Base-by-base conservation (phyloP, 1,284 basidiomycete species). In the Somion occarium region DNA sequence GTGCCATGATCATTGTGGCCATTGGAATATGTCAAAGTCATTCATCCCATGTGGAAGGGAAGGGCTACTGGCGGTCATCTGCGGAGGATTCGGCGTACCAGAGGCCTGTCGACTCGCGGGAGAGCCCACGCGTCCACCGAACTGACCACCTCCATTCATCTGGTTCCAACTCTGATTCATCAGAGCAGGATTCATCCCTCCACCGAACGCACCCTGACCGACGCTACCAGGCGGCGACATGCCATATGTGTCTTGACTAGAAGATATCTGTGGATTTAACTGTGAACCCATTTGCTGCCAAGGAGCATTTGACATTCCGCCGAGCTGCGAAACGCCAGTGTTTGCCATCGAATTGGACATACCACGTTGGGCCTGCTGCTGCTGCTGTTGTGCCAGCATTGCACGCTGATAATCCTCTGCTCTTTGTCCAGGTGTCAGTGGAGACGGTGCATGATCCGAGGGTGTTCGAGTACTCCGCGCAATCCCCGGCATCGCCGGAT, bases 381-480 rank as follows among this genome's bases (percentile, higher is more conserved):
- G 43, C 43, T 22, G n/a, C 43, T 44, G 43, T 56, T 75, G 66
- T 61, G 72, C 67, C 59, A 73, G 62, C 62, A 75, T 66, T 47
- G 67, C 65, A 48, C 80, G 68, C 63, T 79, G 74, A 56, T 78
- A 78, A 43, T 83, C 80, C 34, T 81, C 76, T 49, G 73, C 69
- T 30, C 69, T 67, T 59, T 71, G 64, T 38, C 65, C 65, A 34
- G 80, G 76, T 43, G 79, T 79, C 69, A 83, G 75, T 0, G 85
- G 83, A 20, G 82, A 78, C 46, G 78, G 72, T 4, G 72, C 72
- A 26, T 74, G 71, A 50, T 88, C 84, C 18, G 83, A 80, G 20
- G 86, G 86, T 39, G 86, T 88, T 51, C 84, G 74, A 47, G 78
- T 76, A 58, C 79, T 85, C 58, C 86, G 73, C 27, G 85, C 82